Percentiles rank a stretch among this genome's conserved stretches.
phyloP scores from a whole-genome alignment of 208 protist genomes.

The Leishmania tarentolae region DNA sequence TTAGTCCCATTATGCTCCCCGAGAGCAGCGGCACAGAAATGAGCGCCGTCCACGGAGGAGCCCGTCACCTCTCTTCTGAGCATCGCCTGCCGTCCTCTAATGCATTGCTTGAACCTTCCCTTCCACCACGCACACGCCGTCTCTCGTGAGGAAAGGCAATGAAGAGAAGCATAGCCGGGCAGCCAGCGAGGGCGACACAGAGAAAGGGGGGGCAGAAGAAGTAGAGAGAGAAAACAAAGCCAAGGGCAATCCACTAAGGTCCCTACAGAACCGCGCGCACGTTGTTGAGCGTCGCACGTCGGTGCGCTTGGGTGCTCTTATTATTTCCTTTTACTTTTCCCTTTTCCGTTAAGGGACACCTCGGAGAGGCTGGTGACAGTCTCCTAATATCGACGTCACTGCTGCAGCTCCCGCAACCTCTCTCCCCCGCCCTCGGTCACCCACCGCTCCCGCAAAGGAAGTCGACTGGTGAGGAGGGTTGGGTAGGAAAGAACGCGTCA shows the following conservation, averaged over 20 bases:
- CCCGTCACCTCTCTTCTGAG: not conserved
- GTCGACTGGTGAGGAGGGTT: not conserved
- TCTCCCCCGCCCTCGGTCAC: not conserved
- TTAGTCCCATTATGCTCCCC: not conserved
- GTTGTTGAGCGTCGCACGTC: too few relatives aligned
- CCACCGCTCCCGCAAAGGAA: not conserved
- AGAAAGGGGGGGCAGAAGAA: not conserved
- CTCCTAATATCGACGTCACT: not conserved
- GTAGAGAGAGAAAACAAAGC: not conserved
- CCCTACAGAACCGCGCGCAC: not conserved
- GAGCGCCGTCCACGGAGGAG: not conserved
- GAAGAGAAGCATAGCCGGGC: not conserved
- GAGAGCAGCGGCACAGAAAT: not conserved
- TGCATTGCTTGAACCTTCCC: not conserved
- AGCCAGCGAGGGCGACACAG: not conserved
- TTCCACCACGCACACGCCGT: not conserved
- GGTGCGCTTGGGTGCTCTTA: not conserved
- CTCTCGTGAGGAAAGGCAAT: not conserved
- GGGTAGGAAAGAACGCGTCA: not conserved
- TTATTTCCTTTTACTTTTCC: not conserved
- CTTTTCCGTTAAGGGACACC: not conserved
- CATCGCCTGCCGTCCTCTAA: not conserved
- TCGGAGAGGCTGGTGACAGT: not conserved
- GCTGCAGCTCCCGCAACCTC: not conserved
- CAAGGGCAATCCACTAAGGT: slow-evolving; percentile 5